Evolutionary conservation across 768 basidiomycete genomes (phyloP), one percentile per base, ranked within the genome.

Genomic region (Russula sp.): DNA sequence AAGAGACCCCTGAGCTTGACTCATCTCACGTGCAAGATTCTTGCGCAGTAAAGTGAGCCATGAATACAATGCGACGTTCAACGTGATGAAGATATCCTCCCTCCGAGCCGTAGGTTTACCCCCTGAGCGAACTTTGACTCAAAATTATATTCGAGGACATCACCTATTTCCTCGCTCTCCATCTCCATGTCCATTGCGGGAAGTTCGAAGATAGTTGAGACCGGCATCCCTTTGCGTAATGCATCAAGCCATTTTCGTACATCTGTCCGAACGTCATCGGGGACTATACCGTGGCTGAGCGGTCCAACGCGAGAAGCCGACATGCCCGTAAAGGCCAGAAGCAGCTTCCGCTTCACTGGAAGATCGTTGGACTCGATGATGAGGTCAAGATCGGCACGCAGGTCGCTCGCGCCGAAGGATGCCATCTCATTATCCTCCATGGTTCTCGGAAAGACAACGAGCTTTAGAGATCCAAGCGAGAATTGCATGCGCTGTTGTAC

Each of bases 101-200:
- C 81, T 78, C 56, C 84, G 82, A 68, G 79, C 71, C 20, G 57
- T 50, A 76, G 74, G 76, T 28, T 80, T 82, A 63, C 79, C 77
- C 38, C 77, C 30, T 83, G 82, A 48, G 82, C 75, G 72, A 91
- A 92, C 61, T 80, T 76, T 71, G 87, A 90, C 74, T 85, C 78
- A 75, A 92, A 92, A 70, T 87, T 84, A 67, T 92, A 92, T 16
- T 78, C 70, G 24, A 92, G 78, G 18, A 74, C 73, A 44, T 79
- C 78, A 10, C 74, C 51, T 5, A 71, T 72, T 73, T 92, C 87
- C 63, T 89, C 83, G 69, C 87, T 90, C 60, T 79, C 74, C 92
- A 94, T 94, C 59, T 82, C 78, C 79, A 93, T 90, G 61, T 80
- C 81, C 89, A 93, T 92, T 2, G 88, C 83, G 3, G 92, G 92